Percentiles rank a stretch among this genome's conserved stretches.
Evolutionary conservation across 495 filamentous ascomycete species (phyloP).

Genomic region (Penicillium subrubescens): DNA sequence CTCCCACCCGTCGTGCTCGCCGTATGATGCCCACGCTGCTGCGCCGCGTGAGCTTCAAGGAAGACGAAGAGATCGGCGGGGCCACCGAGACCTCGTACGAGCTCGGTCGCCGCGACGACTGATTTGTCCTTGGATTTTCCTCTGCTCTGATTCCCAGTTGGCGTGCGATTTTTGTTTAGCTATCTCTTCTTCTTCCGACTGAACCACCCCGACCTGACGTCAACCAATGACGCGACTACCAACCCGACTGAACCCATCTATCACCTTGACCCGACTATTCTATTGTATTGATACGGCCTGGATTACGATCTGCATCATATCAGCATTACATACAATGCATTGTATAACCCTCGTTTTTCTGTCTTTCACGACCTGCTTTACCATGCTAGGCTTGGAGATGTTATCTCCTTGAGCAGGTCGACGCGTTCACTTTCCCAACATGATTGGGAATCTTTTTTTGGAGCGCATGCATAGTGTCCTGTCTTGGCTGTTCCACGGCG

Average conservation of each 20-base stretch:
- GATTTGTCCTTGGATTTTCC: conserved; percentile 12
- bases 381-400: too few species aligned
- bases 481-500: conserved; percentile 19
- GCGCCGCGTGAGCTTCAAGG: conserved; percentile 48
- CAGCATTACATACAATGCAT: conserved; percentile 23
- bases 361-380: conserved; percentile 3
- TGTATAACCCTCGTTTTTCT: conserved; percentile 28
- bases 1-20: conserved; percentile 39
- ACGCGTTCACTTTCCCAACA: conserved; percentile 15
- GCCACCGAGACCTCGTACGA: conserved; percentile 47
- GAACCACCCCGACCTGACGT: not conserved
- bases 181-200: not conserved
- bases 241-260: not conserved
- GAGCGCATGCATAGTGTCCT: conserved; percentile 35
- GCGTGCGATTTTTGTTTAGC: conserved; percentile 14
- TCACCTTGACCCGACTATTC: conserved; percentile 4
- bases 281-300: conserved; percentile 31
- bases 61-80: conserved; percentile 44
- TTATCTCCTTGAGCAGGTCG: not conserved
- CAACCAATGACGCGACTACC: not conserved
- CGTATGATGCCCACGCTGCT: conserved; percentile 41
- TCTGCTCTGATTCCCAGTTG: not conserved
- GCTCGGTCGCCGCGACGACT: conserved; percentile 45
- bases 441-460: conserved; percentile 11
- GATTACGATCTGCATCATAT: conserved; percentile 32